Conservation (phyloP, 345 rosid genomes). For the Heritiera fomes region DNA sequence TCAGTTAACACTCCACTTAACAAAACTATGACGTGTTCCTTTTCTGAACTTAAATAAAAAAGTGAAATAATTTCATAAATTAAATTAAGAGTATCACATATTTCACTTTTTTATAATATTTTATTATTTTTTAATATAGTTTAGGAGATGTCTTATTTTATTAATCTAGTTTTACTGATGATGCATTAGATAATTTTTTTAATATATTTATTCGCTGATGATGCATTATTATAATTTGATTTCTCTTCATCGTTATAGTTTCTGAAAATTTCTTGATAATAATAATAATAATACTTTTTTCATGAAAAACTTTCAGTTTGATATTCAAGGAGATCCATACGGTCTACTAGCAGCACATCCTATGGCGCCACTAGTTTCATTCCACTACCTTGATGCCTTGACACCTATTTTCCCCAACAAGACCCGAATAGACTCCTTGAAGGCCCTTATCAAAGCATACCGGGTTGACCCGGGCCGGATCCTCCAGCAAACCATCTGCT, state of each 20-base stretch:
- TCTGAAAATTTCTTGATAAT: neutral
- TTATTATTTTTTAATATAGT: too few relatives aligned
- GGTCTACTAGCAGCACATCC: constrained; percentile 88
- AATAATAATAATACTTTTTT: neutral
- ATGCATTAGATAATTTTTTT: too few relatives aligned
- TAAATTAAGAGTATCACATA: too few relatives aligned
- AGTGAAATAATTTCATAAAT: too few relatives aligned
- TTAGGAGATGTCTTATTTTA: too few relatives aligned
- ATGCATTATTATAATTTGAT: too few relatives aligned
- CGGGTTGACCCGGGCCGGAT: constrained; percentile 58
- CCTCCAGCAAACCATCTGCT: constrained; percentile 67
- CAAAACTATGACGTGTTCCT: too few relatives aligned
- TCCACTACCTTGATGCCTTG: constrained; percentile 69
- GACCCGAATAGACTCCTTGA: constrained; percentile 49
- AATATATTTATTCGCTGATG: too few relatives aligned
- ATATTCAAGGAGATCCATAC: constrained; percentile 68
- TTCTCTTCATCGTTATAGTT: neutral
- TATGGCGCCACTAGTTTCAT: constrained; percentile 59
- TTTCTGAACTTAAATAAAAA: too few relatives aligned
- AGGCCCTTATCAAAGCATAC: constrained; percentile 48
- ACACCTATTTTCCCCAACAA: constrained; percentile 58
- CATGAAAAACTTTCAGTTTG: constrained; percentile 47
- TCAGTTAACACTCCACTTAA: too few relatives aligned
- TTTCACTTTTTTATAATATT: too few relatives aligned
- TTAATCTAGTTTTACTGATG: too few relatives aligned